phyloP scores from a whole-genome alignment of 768 basidiomycete species.

The Amanita polypyramis region DNA sequence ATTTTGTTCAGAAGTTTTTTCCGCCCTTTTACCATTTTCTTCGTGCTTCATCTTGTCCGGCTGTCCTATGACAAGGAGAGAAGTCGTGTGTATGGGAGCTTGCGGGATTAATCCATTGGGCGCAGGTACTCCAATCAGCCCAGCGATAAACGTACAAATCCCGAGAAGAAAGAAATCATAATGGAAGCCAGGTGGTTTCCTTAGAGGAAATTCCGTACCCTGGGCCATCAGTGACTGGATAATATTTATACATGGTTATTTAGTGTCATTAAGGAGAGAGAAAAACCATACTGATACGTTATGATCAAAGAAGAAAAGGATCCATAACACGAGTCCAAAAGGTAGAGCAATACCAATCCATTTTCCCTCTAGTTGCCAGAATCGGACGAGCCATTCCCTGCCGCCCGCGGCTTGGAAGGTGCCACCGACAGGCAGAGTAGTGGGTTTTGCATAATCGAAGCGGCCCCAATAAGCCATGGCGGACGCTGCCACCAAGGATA shows the following conservation, averaged over 20 bases:
- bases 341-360: conserved; percentile 88
- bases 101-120: conserved; percentile 81
- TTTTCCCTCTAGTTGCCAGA: conserved; percentile 81
- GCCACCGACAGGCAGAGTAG: conserved; percentile 56
- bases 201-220: conserved; percentile 76
- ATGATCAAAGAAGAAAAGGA: conserved; percentile 92
- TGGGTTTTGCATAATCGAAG: conserved; percentile 48
- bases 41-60: conserved; percentile 26
- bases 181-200: conserved; percentile 84
- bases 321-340: conserved; percentile 81
- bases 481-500: conserved; percentile 66
- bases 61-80: conserved; percentile 60
- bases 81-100: conserved; percentile 88
- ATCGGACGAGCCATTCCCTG: conserved; percentile 74
- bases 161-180: conserved; percentile 90
- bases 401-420: conserved; percentile 66
- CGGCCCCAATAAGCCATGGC: conserved; percentile 83
- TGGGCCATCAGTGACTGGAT: conserved; percentile 84
- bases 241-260: neutral
- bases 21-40: conserved; percentile 16
- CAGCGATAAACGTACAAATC: conserved; percentile 80
- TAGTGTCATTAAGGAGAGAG: neutral
- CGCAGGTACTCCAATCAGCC: conserved; percentile 77
- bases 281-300: conserved; percentile 67
- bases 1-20: conserved; percentile 3